phyloP scores from a whole-genome alignment of 2,329 filamentous ascomycete genomes.

The Trichophyton equinum region DNA sequence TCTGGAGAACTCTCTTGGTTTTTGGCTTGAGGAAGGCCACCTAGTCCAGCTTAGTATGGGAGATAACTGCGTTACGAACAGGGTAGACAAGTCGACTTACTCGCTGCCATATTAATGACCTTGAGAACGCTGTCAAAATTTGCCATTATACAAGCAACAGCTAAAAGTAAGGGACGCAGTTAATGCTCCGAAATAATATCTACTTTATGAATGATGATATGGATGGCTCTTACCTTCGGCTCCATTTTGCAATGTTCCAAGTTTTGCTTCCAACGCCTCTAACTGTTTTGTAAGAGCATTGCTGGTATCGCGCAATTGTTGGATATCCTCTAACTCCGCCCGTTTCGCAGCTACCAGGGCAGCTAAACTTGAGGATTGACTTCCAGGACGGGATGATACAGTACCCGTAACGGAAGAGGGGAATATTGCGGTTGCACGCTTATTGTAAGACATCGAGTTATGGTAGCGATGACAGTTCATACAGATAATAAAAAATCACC shows the following conservation, averaged over 20 bases:
- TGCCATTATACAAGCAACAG: slow-evolving; percentile 52
- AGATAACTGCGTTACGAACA: not conserved
- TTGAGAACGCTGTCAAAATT: slow-evolving; percentile 56
- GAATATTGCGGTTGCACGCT: not conserved
- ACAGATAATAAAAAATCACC: not conserved
- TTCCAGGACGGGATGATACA: slow-evolving; percentile 20
- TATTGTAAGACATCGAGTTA: slow-evolving; percentile 2
- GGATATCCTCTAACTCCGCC: slow-evolving; percentile 49
- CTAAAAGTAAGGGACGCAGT: slow-evolving; percentile 23
- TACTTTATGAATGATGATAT: not conserved
- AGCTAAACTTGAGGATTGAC: slow-evolving; percentile 45
- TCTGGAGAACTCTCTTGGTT: not conserved
- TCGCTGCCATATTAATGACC: slow-evolving; percentile 52
- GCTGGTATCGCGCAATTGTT: slow-evolving; percentile 50
- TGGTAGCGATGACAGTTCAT: not conserved
- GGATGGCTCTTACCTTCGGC: slow-evolving; percentile 40
- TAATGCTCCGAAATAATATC: not conserved
- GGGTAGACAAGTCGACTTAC: slow-evolving; percentile 33
- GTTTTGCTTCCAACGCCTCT: slow-evolving; percentile 48
- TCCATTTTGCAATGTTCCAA: slow-evolving; percentile 48
- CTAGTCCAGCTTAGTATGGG: not conserved
- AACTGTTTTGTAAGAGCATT: slow-evolving; percentile 51
- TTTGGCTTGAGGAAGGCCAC: not conserved
- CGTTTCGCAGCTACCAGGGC: slow-evolving; percentile 52
- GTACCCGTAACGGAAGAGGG: slow-evolving; percentile 15